Conservation (phyloP, 768 basidiomycete genomes). For the Pleurotus platypus region DNA sequence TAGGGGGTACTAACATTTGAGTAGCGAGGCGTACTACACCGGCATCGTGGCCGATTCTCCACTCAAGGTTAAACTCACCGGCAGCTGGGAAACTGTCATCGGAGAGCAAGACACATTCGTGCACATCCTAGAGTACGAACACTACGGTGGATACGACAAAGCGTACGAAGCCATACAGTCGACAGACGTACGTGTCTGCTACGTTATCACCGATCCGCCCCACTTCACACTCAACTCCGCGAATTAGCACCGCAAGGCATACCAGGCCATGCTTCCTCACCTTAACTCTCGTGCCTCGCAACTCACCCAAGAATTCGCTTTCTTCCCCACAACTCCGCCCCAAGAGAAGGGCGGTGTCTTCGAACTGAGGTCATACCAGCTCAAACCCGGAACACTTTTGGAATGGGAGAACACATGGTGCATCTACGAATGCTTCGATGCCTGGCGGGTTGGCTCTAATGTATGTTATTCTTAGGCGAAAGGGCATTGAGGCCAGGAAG, state of each 20-base stretch:
- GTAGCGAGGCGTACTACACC: conserved; percentile 80
- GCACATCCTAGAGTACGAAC: conserved; percentile 89
- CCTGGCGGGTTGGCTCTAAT: not conserved
- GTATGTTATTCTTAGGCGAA: conserved; percentile 53
- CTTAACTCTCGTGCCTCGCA: conserved; percentile 71
- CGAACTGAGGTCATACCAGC: conserved; percentile 85
- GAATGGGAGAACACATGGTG: conserved; percentile 97
- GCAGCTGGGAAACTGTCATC: conserved; percentile 89
- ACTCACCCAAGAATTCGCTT: conserved; percentile 91
- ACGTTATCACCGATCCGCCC: not conserved
- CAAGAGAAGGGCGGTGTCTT: conserved; percentile 87
- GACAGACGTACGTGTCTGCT: not conserved
- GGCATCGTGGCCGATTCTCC: conserved; percentile 71
- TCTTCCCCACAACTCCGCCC: conserved; percentile 89
- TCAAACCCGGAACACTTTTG: conserved; percentile 84
- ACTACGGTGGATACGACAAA: conserved; percentile 86
- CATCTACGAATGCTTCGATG: conserved; percentile 12
- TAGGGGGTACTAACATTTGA: not conserved
- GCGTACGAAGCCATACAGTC: conserved; percentile 26
- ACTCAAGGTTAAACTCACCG: conserved; percentile 83
- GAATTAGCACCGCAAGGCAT: conserved; percentile 60
- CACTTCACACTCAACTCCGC: conserved; percentile 4
- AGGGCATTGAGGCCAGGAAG: conserved; percentile 91
- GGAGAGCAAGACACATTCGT: conserved; percentile 86
- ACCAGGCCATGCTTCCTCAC: conserved; percentile 73